Conservation (phyloP, 768 basidiomycete genomes). For the Suillus occidentalis region DNA sequence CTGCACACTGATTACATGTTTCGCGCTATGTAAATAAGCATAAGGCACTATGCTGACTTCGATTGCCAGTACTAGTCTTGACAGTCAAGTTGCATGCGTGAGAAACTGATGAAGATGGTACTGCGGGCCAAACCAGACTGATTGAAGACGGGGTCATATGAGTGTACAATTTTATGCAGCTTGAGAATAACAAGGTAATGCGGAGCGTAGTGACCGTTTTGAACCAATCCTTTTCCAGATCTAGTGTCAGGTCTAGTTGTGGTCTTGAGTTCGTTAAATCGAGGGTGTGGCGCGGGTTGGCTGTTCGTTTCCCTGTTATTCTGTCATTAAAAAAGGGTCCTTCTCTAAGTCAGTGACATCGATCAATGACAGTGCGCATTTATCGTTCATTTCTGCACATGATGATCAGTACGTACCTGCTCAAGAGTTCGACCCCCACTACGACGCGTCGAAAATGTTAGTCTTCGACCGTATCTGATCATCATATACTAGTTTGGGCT, state of each 20-base stretch:
- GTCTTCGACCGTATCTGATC: background rate
- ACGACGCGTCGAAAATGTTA: background rate
- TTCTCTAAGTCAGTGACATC: background rate
- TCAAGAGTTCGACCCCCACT: background rate
- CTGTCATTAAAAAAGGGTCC: background rate
- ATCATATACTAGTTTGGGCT: background rate
- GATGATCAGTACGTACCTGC: background rate
- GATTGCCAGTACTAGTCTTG: too few species aligned
- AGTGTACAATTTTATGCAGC: too few species aligned
- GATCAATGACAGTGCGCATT: background rate
- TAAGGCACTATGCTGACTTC: too few species aligned
- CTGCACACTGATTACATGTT: too few species aligned
- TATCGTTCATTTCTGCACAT: background rate
- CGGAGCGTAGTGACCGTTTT: background rate
- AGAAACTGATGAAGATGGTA: too few species aligned
- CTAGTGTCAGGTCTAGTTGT: too few species aligned
- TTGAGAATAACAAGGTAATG: background rate
- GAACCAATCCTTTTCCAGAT: background rate
- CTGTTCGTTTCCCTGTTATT: background rate
- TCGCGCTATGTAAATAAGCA: too few species aligned
- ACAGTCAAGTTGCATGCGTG: too few species aligned
- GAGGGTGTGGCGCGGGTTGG: background rate
- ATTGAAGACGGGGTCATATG: too few species aligned
- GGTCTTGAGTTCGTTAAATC: background rate
- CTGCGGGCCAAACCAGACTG: too few species aligned